Evolutionary conservation across 2,329 filamentous ascomycete species (phyloP).

Genomic region (Rosellinia necatrix): DNA sequence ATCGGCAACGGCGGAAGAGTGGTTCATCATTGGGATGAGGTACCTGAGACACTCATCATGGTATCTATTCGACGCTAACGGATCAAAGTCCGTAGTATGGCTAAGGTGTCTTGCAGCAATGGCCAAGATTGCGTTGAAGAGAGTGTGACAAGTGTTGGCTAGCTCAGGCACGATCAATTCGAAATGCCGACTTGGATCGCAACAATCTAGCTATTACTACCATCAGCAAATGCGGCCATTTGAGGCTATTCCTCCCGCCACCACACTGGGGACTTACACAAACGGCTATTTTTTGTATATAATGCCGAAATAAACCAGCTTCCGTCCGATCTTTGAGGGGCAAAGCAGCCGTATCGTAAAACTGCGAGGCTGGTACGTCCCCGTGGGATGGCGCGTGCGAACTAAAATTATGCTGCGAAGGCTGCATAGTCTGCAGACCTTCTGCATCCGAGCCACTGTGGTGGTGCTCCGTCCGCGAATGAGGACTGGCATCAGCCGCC

Average conservation of each 20-base stretch:
- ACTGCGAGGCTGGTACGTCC: slow-evolving; percentile 24
- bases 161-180: slow-evolving; percentile 57
- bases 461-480: slow-evolving; percentile 7
- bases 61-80: slow-evolving; percentile 56
- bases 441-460: slow-evolving; percentile 12
- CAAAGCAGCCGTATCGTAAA: slow-evolving; percentile 32
- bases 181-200: slow-evolving; percentile 51
- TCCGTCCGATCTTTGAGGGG: slow-evolving; percentile 41
- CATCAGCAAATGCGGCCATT: slow-evolving; percentile 22
- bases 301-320: slow-evolving; percentile 43
- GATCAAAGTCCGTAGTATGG: slow-evolving; percentile 52
- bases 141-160: slow-evolving; percentile 54
- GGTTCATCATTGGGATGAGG: slow-evolving; percentile 52
- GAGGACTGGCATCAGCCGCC: not conserved
- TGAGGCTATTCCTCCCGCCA: not conserved
- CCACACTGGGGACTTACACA: slow-evolving; percentile 37
- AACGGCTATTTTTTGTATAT: slow-evolving; percentile 43
- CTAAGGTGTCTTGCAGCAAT: slow-evolving; percentile 60
- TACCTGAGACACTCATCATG: slow-evolving; percentile 58
- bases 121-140: slow-evolving; percentile 62
- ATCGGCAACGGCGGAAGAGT: slow-evolving; percentile 47
- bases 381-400: slow-evolving; percentile 19
- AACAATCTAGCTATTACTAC: slow-evolving; percentile 38
- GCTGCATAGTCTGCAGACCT: slow-evolving; percentile 18
- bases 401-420: slow-evolving; percentile 3